These are phyloP conservation scores for Ilex aquifolium DNA, from an alignment of 257 asterid species.

Conservation along the genomic window DNA sequence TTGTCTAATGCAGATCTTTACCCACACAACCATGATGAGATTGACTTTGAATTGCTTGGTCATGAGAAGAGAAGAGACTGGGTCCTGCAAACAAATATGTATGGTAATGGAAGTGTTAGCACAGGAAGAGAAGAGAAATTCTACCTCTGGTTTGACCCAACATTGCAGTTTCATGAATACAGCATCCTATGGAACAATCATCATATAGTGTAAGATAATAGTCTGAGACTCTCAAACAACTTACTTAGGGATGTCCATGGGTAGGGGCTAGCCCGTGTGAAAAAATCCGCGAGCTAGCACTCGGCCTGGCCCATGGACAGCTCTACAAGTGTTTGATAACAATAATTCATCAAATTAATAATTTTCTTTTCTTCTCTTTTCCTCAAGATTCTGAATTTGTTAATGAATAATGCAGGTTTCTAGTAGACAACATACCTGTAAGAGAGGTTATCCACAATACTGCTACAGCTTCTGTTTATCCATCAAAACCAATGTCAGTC, in stretches of 20 bases:
- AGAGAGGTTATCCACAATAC: constrained; percentile 49
- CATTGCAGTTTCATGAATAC: constrained; percentile 57
- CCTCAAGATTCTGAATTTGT: too few species aligned
- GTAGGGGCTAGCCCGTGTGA: too few species aligned
- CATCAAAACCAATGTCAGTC: constrained; percentile 73
- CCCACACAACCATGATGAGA: constrained; percentile 83
- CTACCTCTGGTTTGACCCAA: constrained; percentile 90
- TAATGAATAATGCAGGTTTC: constrained; percentile 34
- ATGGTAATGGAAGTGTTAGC: constrained; percentile 79
- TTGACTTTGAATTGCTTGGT: constrained; percentile 82
- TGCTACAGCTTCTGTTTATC: constrained; percentile 49
- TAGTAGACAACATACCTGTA: constrained; percentile 76
- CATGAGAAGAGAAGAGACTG: constrained; percentile 75
- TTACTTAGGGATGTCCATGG: neutral
- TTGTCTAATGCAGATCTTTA: constrained; percentile 51
- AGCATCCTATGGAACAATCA: constrained; percentile 79
- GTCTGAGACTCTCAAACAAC: neutral
- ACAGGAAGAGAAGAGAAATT: constrained; percentile 83
- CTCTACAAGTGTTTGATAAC: neutral
- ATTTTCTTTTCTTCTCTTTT: too few species aligned
- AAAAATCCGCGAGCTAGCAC: too few species aligned
- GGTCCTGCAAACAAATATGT: constrained; percentile 74
- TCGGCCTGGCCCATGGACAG: too few species aligned
- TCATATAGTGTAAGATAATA: constrained; percentile 56
- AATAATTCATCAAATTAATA: neutral